These are phyloP conservation scores for Aspergillus bertholletiae DNA, from an alignment of 495 filamentous ascomycete genomes.

Conservation along the genomic window DNA sequence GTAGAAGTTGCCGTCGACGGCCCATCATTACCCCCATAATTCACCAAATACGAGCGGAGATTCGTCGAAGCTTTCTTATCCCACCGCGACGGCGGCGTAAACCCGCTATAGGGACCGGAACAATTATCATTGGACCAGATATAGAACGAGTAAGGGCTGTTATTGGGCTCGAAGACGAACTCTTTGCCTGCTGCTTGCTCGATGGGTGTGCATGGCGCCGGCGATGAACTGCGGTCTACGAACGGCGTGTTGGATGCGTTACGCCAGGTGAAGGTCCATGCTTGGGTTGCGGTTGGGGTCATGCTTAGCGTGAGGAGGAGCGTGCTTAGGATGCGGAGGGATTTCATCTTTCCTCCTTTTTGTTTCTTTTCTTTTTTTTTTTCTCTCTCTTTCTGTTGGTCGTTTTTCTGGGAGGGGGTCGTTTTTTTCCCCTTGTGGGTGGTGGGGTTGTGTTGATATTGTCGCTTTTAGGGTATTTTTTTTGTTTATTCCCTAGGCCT, in stretches of 20 bases:
- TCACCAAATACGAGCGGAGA: background rate
- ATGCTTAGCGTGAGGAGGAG: background rate
- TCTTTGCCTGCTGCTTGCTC: background rate
- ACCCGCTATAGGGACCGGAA: background rate
- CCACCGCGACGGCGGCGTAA: background rate
- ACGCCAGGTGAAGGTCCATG: slow-evolving; percentile 5
- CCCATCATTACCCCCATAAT: background rate
- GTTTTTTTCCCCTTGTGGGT: no score
- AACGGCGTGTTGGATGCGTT: background rate
- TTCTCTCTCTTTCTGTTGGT: background rate
- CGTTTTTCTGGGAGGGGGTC: no score
- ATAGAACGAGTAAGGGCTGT: slow-evolving; percentile 1
- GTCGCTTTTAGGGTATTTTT: no score
- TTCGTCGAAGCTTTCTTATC: background rate
- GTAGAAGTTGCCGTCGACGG: background rate
- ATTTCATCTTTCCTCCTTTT: background rate
- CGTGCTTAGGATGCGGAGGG: background rate
- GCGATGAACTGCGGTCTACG: background rate
- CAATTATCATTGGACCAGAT: slow-evolving; percentile 5
- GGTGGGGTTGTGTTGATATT: no score
- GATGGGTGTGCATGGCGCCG: slow-evolving; percentile 3
- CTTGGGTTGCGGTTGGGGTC: background rate
- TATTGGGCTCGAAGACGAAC: slow-evolving; percentile 1
- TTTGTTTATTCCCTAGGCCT: no score
- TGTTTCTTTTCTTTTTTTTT: background rate